phyloP scores from a whole-genome alignment of 306 rosid genomes.

The Sophora flavescens region DNA sequence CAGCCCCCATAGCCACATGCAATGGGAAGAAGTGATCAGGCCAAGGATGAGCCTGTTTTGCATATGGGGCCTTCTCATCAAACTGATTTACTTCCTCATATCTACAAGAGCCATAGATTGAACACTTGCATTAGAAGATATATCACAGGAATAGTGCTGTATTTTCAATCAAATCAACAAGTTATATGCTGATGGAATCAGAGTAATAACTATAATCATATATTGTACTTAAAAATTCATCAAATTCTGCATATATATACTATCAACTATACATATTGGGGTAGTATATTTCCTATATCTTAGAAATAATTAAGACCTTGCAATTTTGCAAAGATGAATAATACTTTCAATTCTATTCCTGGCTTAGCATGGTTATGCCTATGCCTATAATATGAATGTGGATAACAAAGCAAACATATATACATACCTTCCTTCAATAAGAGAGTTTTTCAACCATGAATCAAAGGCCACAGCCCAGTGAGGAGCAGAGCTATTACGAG shows the following conservation, averaged over 20 bases:
- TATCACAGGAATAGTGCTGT: neutral
- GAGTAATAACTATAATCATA: neutral
- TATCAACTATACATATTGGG: neutral
- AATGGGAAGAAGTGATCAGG: conserved; percentile 41
- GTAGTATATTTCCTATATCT: neutral
- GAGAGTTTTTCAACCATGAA: conserved; percentile 42
- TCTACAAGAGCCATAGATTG: conserved; percentile 3
- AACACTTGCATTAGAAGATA: neutral
- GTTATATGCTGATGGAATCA: neutral
- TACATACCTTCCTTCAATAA: conserved; percentile 59
- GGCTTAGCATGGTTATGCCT: neutral
- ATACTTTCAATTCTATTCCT: neutral
- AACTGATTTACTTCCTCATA: conserved; percentile 36
- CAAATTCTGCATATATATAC: neutral
- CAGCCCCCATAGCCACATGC: conserved; percentile 46
- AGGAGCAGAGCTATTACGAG: neutral
- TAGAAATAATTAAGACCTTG: neutral
- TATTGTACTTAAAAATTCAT: neutral
- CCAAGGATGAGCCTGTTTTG: conserved; percentile 39
- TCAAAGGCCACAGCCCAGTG: conserved; percentile 69
- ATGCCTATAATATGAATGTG: neutral
- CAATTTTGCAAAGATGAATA: neutral
- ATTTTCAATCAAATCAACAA: neutral
- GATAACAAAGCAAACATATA: neutral
- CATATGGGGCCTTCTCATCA: conserved; percentile 45